Evolutionary conservation across 441 rosid species (phyloP).

Genomic region (Erodium texanum): DNA sequence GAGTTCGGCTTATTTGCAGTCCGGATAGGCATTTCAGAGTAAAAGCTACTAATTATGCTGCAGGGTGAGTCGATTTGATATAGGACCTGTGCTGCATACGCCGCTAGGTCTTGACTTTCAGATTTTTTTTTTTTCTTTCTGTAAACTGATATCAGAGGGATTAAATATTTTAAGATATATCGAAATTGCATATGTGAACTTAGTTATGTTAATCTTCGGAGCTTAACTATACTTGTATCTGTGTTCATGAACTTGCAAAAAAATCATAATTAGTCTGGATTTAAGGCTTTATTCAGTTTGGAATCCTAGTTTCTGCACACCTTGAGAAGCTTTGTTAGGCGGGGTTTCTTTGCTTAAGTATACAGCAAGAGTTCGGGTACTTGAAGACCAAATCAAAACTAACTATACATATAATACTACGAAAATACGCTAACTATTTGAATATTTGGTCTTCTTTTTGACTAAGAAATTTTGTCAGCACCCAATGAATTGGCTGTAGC

Average conservation of each 20-base stretch:
- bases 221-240: not conserved
- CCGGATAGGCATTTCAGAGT: not conserved
- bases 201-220: not conserved
- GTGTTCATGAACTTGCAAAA: not conserved
- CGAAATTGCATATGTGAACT: not conserved
- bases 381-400: conserved; percentile 1
- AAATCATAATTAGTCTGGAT: not conserved
- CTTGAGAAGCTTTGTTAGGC: not conserved
- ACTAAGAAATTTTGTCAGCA: not conserved
- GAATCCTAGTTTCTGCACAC: conserved; percentile 1
- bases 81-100: not conserved
- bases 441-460: not conserved
- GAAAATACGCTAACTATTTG: not conserved
- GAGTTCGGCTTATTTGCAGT: no score
- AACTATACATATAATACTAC: not conserved
- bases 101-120: not conserved
- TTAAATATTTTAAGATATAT: not conserved
- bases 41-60: not conserved
- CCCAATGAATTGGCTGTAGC: not conserved
- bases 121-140: not conserved
- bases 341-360: not conserved
- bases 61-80: not conserved
- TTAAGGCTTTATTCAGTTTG: not conserved
- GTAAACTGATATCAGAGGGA: not conserved
- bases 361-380: not conserved